Evolutionary conservation across 345 rosid genomes (phyloP).

Genomic region (Camelina sativa): DNA sequence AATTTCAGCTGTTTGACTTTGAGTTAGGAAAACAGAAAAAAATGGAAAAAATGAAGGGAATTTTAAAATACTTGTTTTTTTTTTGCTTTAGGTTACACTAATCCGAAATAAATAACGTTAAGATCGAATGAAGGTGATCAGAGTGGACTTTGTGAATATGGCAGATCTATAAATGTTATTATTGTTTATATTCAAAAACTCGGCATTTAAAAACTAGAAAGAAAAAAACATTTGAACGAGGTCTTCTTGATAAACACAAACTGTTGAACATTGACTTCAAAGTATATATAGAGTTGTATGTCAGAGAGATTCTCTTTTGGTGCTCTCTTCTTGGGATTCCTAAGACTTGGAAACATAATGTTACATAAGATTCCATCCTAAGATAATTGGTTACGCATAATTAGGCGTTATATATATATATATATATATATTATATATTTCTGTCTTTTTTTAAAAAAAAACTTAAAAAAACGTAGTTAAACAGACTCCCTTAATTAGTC

Average conservation of each 20-base stretch:
- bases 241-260: constrained; percentile 37
- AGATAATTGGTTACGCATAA: constrained; percentile 35
- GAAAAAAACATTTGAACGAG: neutral
- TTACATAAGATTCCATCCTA: constrained; percentile 37
- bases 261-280: constrained; percentile 38
- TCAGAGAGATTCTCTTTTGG: constrained; percentile 43
- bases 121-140: neutral
- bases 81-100: neutral
- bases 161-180: neutral
- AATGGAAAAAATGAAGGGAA: neutral
- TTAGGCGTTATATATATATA: neutral
- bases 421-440: neutral
- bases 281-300: constrained; percentile 27
- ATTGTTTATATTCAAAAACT: neutral
- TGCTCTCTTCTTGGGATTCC: constrained; percentile 30
- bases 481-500: constrained; percentile 3
- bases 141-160: neutral
- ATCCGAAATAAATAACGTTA: neutral
- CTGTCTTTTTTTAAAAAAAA: neutral
- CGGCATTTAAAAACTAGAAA: neutral
- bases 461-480: constrained; percentile 25
- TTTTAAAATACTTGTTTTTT: neutral
- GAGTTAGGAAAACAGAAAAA: neutral
- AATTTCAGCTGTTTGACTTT: neutral
- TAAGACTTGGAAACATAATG: constrained; percentile 31